Conservation (phyloP, 352 stramenopile genomes). For the Phytophthora sojae region DNA sequence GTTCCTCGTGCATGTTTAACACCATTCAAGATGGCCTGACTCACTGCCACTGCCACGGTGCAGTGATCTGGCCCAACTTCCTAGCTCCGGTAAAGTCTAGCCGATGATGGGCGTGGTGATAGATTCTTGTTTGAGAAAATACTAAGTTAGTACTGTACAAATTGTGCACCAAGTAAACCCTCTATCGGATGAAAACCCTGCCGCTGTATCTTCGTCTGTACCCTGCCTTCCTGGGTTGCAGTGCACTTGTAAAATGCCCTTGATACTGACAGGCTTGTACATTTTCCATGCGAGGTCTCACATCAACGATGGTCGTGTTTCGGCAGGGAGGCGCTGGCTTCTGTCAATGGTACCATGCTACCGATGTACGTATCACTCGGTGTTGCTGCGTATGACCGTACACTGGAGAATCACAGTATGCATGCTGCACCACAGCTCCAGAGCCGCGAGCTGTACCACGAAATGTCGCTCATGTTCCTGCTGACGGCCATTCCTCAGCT, state of each 20-base stretch:
- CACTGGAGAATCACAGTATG: not conserved
- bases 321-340: conserved; percentile 44
- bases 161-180: too few species aligned
- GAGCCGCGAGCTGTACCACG: conserved; percentile 44
- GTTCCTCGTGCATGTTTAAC: too few species aligned
- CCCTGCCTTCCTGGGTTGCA: conserved; percentile 36
- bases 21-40: too few species aligned
- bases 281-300: not conserved
- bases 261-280: not conserved
- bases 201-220: conserved; percentile 38
- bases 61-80: too few species aligned
- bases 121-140: too few species aligned
- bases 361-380: conserved; percentile 39
- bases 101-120: too few species aligned
- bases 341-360: conserved; percentile 66
- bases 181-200: not conserved
- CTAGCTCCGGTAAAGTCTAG: too few species aligned
- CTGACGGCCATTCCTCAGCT: conserved; percentile 61
- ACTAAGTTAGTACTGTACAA: too few species aligned
- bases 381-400: not conserved
- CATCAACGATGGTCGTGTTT: conserved; percentile 1
- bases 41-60: too few species aligned
- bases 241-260: conserved; percentile 27
- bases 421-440: conserved; percentile 30
- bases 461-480: conserved; percentile 67